Percentiles rank a stretch among this genome's conserved stretches.
phyloP scores from a whole-genome alignment of 371 early-diverging fungal genomes.

The Zychaea mexicana region DNA sequence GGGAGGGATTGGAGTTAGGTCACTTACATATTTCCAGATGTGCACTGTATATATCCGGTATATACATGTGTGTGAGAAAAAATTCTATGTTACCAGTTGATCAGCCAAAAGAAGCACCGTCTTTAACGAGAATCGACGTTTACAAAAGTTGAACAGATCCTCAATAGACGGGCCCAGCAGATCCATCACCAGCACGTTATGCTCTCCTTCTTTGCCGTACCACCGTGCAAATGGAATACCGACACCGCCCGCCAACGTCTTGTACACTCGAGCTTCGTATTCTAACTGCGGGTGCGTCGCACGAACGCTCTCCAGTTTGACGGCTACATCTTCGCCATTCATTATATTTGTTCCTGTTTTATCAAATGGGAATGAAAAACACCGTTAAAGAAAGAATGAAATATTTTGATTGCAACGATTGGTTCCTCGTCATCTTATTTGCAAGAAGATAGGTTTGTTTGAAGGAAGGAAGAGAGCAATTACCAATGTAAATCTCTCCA shows the following conservation, averaged over 20 bases:
- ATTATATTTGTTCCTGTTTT: conserved; percentile 84
- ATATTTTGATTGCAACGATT: not conserved
- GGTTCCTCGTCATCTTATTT: not conserved
- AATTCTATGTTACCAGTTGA: conserved; percentile 80
- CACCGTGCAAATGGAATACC: conserved; percentile 97
- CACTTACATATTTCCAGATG: too few species aligned
- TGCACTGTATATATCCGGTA: not conserved
- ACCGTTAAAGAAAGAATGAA: not conserved
- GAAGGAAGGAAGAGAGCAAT: not conserved
- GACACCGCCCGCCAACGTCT: conserved; percentile 91
- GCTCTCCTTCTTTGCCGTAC: conserved; percentile 92
- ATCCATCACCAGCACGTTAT: conserved; percentile 97
- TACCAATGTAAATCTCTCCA: conserved; percentile 98
- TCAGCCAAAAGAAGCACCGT: conserved; percentile 98
- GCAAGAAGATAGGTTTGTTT: not conserved
- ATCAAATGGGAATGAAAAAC: too few species aligned
- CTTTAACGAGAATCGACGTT: conserved; percentile 95
- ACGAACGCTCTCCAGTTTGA: conserved; percentile 91
- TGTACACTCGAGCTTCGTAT: conserved; percentile 96
- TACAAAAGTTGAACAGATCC: conserved; percentile 98
- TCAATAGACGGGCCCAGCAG: conserved; percentile 98
- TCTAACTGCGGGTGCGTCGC: conserved; percentile 96
- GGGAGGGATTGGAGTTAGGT: too few species aligned
- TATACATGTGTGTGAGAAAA: not conserved
- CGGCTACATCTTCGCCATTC: conserved; percentile 94